Evolutionary conservation across 2,329 filamentous ascomycete species (phyloP), one percentile per base, ranked within the genome.

Genomic region (Trichoderma sp.): DNA sequence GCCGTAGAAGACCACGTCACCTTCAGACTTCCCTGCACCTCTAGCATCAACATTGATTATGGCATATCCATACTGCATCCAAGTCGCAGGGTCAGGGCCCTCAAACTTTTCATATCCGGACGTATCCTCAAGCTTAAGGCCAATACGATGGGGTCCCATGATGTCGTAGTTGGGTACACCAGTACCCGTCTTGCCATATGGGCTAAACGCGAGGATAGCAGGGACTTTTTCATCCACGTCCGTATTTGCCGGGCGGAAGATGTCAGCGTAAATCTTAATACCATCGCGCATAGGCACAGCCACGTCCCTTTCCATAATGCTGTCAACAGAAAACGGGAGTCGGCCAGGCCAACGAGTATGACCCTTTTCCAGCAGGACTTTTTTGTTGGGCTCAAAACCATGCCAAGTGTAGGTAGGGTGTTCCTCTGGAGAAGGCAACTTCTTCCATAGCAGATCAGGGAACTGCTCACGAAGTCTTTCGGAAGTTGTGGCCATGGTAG

Each of bases 101-200:
- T 80, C 79, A 26, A 76, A 80, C 72, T 78, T 79, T 53, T 79
- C 76, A 18, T 77, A 72, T 2, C 74, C 74, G 18, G 73, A 75
- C 15, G 76, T 60, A 6, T 73, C 73, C 26, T 56, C 64, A 34
- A 74, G 70, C 5, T 78, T 77, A 2, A 84, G 79, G 7, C 83
- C 81, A 65, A 80, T 81, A 39, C 82, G 79, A 80, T 80, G 82
- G 5, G 78, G 76, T 1, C 78, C 79, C 76, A 82, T 83, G 1
- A 80, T 70, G 7, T 67, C 77, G 3, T 83, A 76, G 76, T 82
- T 82, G 21, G 78, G 75, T 15, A 83, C 74, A 3, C 80, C 80
- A 18, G 78, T 81, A 71, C 81, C 83, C 71, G 83, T 81, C 73
- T 86, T 86, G 24, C 84, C 84, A 72, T 83, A 86, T 15, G 80